phyloP scores from a whole-genome alignment of 805 yeast species.

The Lipomyces sp. region DNA sequence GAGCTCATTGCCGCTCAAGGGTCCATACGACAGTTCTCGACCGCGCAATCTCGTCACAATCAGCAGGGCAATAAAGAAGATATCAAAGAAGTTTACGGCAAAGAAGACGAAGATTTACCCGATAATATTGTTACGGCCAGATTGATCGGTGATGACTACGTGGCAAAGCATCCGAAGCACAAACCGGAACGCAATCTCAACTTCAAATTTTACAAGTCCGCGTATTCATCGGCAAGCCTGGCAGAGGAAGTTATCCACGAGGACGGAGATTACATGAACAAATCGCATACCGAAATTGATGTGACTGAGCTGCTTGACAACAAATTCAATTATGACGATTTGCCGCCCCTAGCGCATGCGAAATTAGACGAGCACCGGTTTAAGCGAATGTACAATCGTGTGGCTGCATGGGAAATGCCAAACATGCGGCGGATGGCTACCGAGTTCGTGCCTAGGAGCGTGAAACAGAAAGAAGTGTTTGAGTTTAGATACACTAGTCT shows the following conservation, averaged over 20 bases:
- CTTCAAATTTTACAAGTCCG: neutral
- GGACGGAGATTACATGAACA: neutral
- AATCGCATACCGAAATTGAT: neutral
- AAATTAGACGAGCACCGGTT: constrained; percentile 72
- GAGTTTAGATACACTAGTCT: constrained; percentile 73
- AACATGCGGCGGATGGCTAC: constrained; percentile 48
- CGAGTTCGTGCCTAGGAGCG: constrained; percentile 21
- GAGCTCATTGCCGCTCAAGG: neutral
- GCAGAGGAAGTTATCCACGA: neutral
- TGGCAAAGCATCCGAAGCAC: constrained; percentile 1
- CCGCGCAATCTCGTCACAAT: neutral
- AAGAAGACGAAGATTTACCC: neutral
- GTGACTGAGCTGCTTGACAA: neutral
- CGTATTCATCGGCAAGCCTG: neutral
- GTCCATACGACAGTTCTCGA: neutral
- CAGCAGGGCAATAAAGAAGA: neutral
- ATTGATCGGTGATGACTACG: neutral
- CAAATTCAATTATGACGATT: constrained; percentile 20
- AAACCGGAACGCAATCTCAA: constrained; percentile 1
- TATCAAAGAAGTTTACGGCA: constrained; percentile 4
- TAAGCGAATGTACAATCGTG: constrained; percentile 73
- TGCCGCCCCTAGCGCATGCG: constrained; percentile 55
- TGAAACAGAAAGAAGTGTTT: constrained; percentile 44
- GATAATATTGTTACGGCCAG: neutral
- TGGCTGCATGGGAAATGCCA: constrained; percentile 93